Percentiles rank a stretch among this genome's conserved stretches.
These are phyloP conservation scores for Erysiphe neolycopersici DNA, from an alignment of 2,329 filamentous ascomycete species.

Conservation along the genomic window DNA sequence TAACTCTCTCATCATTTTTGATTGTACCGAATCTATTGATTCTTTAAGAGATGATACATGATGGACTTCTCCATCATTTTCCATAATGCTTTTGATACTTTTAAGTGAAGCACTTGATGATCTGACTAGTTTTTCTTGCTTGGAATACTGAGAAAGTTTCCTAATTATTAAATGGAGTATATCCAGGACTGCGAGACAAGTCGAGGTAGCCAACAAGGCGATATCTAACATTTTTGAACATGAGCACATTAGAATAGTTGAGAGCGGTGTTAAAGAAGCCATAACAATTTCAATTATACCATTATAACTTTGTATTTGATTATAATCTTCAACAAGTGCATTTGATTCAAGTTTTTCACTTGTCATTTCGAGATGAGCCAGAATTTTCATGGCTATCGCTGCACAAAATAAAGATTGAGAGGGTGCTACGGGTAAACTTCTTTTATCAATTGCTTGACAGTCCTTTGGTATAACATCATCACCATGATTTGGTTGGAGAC, in stretches of 20 bases:
- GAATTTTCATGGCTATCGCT: not conserved
- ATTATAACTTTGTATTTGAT: not conserved
- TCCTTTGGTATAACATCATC: too few relatives aligned
- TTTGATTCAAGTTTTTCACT: not conserved
- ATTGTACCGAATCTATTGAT: not conserved
- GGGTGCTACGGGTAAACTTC: too few relatives aligned
- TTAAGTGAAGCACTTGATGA: not conserved
- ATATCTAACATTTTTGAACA: not conserved
- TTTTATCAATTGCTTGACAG: too few relatives aligned
- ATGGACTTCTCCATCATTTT: not conserved
- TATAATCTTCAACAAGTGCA: too few relatives aligned
- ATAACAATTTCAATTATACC: not conserved
- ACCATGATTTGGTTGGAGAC: too few relatives aligned
- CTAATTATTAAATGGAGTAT: not conserved
- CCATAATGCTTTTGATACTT: not conserved
- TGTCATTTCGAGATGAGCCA: not conserved
- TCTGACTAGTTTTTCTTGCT: not conserved
- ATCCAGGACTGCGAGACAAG: not conserved
- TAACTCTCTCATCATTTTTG: not conserved
- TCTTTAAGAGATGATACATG: not conserved
- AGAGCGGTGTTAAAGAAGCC: not conserved
- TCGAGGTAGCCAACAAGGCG: not conserved
- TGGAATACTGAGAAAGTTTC: not conserved
- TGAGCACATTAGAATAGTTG: not conserved
- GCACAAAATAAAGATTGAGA: not conserved